Conservation (phyloP, 2,329 filamentous ascomycete species). For the Colletotrichum orchidophilum region DNA sequence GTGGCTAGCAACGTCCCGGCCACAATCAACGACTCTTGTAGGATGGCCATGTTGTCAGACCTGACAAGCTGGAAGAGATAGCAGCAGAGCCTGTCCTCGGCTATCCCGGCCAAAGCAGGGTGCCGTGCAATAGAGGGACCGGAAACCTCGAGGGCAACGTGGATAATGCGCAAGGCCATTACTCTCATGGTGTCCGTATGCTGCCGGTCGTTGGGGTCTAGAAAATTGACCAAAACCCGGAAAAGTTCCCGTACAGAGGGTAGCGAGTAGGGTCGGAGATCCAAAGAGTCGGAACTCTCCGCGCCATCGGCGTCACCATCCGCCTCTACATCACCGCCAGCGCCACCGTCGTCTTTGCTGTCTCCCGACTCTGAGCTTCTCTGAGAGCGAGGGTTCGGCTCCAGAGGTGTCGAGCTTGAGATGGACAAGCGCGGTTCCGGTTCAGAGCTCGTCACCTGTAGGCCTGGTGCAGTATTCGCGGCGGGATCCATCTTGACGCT, state of each 20-base stretch:
- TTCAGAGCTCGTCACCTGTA: slow-evolving; percentile 10
- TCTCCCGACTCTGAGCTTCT: slow-evolving; percentile 18
- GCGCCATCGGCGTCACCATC: slow-evolving; percentile 40
- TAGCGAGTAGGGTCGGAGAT: slow-evolving; percentile 88
- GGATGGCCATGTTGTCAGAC: slow-evolving; percentile 94
- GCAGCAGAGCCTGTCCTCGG: slow-evolving; percentile 91
- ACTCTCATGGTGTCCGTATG: slow-evolving; percentile 96
- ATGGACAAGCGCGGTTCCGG: slow-evolving; percentile 16
- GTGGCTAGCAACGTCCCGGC: slow-evolving; percentile 91
- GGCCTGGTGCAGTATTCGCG: slow-evolving; percentile 8
- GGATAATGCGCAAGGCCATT: slow-evolving; percentile 96
- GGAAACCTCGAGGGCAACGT: slow-evolving; percentile 95
- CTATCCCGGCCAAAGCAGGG: slow-evolving; percentile 84
- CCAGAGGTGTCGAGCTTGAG: slow-evolving; percentile 19
- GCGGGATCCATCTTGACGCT: slow-evolving; percentile 79
- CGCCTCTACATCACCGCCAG: slow-evolving; percentile 23
- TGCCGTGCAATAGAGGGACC: slow-evolving; percentile 95
- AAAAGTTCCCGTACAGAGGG: slow-evolving; percentile 96
- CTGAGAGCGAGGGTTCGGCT: slow-evolving; percentile 7
- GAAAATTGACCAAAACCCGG: slow-evolving; percentile 88
- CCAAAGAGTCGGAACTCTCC: slow-evolving; percentile 57
- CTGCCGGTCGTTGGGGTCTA: slow-evolving; percentile 92
- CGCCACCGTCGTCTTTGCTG: slow-evolving; percentile 1
- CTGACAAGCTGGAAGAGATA: slow-evolving; percentile 96
- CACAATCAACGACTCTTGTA: slow-evolving; percentile 92